Evolutionary conservation across 2,329 filamentous ascomycete species (phyloP), one percentile per base, ranked within the genome.

Genomic region (Chrysosporium queenslandicum): DNA sequence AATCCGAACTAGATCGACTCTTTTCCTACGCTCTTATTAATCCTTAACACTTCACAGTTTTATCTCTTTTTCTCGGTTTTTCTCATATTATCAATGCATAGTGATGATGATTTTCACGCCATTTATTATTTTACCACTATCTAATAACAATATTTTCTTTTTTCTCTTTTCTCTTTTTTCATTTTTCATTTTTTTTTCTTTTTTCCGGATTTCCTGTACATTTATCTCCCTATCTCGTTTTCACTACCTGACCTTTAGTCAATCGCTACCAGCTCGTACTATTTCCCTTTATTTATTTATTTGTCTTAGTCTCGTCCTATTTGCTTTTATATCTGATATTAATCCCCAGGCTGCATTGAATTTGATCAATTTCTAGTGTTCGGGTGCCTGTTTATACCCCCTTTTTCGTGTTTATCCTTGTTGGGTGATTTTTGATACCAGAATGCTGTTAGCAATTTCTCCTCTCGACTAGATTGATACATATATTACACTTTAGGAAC

Each of bases 61-160:
- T 42, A 11, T 27, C 18, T 52, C 11, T 40, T 23, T 18, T 40
- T 48, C 20, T 39, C 23, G 46, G 32, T 27, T 29, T 39, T 40
- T 30, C 32, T 29, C 9, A 46, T 50, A 45, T 43, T 21, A 40
- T 34, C 43, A 20, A 39, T 54, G 53, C 55, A 54, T 54, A 52
- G 46, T 50, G 52, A 52, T 56, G 36, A 52, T 43, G 53, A 50
- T 55, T 25, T 55, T 46, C 52, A 39, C 11, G 40, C 46, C 41
- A 48, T 51, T 46, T 53, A 23, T 20, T 39, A 48, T 42, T 34
- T 18, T 47, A 41, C 42, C 36, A 34, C 29, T 55, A 29, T 58
- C 54, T 63, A 56, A 58, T 54, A 56, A 53, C 55, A 59, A 59
- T 60, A 58, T 63, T 61, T 56, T 59, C n/a, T n/a, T n/a, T n/a